These are phyloP conservation scores for Sporothrix euskadiensis DNA, from an alignment of 2,329 filamentous ascomycete species.

Conservation along the genomic window DNA sequence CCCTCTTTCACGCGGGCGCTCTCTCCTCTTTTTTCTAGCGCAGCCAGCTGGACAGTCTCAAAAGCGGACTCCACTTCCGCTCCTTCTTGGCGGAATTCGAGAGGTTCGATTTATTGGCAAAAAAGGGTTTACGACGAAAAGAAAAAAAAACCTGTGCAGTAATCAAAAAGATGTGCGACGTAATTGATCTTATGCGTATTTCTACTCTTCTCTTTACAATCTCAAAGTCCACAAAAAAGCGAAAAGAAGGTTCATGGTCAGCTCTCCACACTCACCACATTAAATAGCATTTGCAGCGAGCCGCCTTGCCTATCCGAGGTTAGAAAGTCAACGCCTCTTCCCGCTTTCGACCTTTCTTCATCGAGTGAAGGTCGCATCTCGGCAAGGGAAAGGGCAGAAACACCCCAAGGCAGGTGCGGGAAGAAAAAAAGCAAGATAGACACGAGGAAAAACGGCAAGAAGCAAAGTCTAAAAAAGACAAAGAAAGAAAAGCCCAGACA, in stretches of 20 bases:
- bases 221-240: neutral
- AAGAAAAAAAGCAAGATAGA: neutral
- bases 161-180: too few relatives aligned
- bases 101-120: neutral
- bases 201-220: neutral
- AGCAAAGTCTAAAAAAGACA: neutral
- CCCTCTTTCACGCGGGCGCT: neutral
- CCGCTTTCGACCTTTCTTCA: constrained; percentile 33
- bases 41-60: neutral
- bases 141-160: neutral
- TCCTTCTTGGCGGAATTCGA: neutral
- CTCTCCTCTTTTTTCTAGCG: neutral
- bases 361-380: constrained; percentile 31
- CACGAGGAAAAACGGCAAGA: neutral
- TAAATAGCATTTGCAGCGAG: neutral
- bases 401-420: neutral
- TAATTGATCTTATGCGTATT: too few relatives aligned
- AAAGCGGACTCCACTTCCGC: neutral
- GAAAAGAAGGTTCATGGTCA: neutral
- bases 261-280: constrained; percentile 12
- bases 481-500: neutral
- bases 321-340: constrained; percentile 31
- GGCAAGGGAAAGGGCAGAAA: constrained; percentile 20
- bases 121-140: neutral
- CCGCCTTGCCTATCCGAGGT: constrained; percentile 31